Percentiles rank a stretch among this genome's conserved stretches.
Conservation (phyloP, 2,329 filamentous ascomycete species). For the Amauroascus verrucosus region DNA sequence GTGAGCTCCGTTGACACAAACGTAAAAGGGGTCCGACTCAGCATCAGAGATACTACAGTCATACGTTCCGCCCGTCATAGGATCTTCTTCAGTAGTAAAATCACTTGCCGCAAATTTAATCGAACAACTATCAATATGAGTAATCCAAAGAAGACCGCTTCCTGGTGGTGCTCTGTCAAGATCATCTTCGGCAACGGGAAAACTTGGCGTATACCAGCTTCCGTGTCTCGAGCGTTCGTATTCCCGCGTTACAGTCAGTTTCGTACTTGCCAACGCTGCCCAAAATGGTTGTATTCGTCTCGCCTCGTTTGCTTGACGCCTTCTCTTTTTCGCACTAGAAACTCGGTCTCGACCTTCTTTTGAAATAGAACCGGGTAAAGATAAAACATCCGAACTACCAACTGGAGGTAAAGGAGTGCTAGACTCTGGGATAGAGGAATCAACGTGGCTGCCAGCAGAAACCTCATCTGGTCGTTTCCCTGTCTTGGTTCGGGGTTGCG, state of each 20-base stretch:
- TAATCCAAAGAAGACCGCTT: conserved; percentile 40
- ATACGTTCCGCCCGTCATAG: conserved; percentile 12
- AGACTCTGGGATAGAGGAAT: conserved; percentile 37
- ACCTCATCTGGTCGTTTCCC: conserved; percentile 39
- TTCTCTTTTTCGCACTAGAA: conserved; percentile 64
- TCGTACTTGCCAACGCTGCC: conserved; percentile 89
- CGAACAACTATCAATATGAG: conserved; percentile 37
- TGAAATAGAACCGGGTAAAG: conserved; percentile 38
- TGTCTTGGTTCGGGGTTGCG: conserved; percentile 31
- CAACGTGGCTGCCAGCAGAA: conserved; percentile 35
- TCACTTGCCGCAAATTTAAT: conserved; percentile 41
- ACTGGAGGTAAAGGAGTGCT: conserved; percentile 30
- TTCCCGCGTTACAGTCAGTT: conserved; percentile 91
- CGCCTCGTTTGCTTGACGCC: conserved; percentile 84
- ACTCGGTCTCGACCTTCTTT: conserved; percentile 49
- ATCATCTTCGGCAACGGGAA: conserved; percentile 35
- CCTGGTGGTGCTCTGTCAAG: conserved; percentile 33
- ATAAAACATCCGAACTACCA: conserved; percentile 34
- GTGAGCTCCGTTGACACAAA: conserved; percentile 54
- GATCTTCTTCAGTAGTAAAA: conserved; percentile 24
- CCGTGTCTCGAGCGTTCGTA: conserved; percentile 60
- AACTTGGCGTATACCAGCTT: conserved; percentile 17
- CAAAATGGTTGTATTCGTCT: conserved; percentile 84
- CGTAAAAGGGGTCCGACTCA: conserved; percentile 50
- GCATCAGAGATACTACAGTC: conserved; percentile 15